A percentile compares a stretch with the other conserved stretches of the same genome.
phyloP scores from a whole-genome alignment of 805 yeast genomes.

The Yamadazyma olivae region DNA sequence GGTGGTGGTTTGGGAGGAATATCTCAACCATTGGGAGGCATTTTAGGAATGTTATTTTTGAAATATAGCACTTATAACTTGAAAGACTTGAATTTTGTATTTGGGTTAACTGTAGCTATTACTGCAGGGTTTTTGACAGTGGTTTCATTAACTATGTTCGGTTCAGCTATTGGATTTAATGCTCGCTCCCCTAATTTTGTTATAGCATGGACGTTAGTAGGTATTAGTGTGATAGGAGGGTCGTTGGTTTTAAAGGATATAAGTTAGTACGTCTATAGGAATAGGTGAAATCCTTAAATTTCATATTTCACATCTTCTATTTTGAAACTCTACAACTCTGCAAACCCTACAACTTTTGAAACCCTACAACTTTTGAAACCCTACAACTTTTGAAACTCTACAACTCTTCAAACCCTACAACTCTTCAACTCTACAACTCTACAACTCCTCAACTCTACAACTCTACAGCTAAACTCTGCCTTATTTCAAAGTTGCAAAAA shows the following conservation, averaged over 20 bases:
- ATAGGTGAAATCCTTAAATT: too few species aligned
- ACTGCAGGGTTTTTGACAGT: slow-evolving; percentile 84
- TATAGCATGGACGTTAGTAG: slow-evolving; percentile 56
- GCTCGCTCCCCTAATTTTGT: slow-evolving; percentile 59
- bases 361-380: too few species aligned
- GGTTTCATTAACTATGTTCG: slow-evolving; percentile 84
- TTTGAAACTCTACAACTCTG: background rate
- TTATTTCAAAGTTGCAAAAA: too few species aligned
- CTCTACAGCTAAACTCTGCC: too few species aligned
- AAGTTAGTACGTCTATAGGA: too few species aligned
- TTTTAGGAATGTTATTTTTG: slow-evolving; percentile 56
- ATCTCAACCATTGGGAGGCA: slow-evolving; percentile 89
- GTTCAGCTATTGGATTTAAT: slow-evolving; percentile 76
- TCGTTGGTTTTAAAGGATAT: slow-evolving; percentile 1
- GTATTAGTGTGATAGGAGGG: slow-evolving; percentile 53
- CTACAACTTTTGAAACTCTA: too few species aligned
- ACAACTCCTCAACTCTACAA: too few species aligned
- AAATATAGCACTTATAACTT: slow-evolving; percentile 32
- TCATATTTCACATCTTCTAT: background rate
- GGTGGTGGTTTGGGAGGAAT: slow-evolving; percentile 74
- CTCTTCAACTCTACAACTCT: too few species aligned
- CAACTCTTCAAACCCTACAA: background rate
- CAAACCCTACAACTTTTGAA: too few species aligned
- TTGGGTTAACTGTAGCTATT: slow-evolving; percentile 64
- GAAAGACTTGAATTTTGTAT: slow-evolving; percentile 38